Base-by-base conservation (phyloP, 345 rosid species). In the Hibiscus syriacus region DNA sequence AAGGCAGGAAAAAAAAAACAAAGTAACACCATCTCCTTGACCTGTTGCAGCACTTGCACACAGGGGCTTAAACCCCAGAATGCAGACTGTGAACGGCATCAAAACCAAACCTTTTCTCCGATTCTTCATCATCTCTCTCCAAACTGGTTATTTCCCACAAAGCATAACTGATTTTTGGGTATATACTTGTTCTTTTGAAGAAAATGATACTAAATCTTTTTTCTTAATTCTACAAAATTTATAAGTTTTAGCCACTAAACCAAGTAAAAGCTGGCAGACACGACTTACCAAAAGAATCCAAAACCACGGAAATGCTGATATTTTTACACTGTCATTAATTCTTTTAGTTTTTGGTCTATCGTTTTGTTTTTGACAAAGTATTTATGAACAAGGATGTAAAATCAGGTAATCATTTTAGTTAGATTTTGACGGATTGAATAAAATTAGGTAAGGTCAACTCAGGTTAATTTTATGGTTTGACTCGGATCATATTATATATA, bases 211-310 rank as follows among this genome's bases (percentile, higher is more conserved):
- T n/a, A n/a, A n/a, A n/a, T n/a, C n/a, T 43, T 43, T 5, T 43
- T n/a, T n/a, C n/a, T n/a, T 49, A 55, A n/a, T 27, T 26, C 61
- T 56, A 27, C 14, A 6, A 14, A 16, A 56, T 48, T 0, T n/a
- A 2, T 34, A 72, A 76, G 73, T 59, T 79, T 83, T 72, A 64
- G 75, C 79, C 75, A 66, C 17, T 43, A 14, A 36, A 8, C 41
- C 5, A 8, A 36, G 41, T 13, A 76, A 82, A 61, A 85, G 95
- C 95, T 91, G 88, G 84, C 89, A 82, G n/a, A n/a, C n/a, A n/a
- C n/a, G n/a, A n/a, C n/a, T n/a, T n/a, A n/a, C n/a, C n/a, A n/a
- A n/a, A n/a, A 87, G 92, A 80, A 87, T 86, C 93, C 93, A 76
- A 85, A 76, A 79, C 83, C 90, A 71, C 69, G 56, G 64, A n/a